Evolutionary conservation across 1,139 yeast genomes (phyloP).

Genomic region (Debaryomyces sp.): DNA sequence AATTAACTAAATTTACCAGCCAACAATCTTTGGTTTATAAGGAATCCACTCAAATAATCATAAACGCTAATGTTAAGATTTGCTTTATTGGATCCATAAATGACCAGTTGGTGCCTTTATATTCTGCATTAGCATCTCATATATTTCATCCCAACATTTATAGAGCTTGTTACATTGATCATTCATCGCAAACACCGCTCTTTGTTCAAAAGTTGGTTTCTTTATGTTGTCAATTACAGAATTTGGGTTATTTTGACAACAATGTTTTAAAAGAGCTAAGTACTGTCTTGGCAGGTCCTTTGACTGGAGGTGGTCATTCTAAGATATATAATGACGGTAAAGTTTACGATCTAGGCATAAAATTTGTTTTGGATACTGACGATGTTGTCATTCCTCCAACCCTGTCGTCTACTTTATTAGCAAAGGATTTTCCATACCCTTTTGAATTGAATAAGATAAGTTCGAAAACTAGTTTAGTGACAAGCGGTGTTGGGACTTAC

Average conservation of each 20-base stretch:
- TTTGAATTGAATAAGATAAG: conserved; percentile 5
- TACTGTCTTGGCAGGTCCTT: conserved; percentile 79
- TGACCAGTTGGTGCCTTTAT: conserved; percentile 90
- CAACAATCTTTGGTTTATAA: conserved; percentile 71
- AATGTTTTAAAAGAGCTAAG: conserved; percentile 83
- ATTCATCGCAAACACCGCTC: conserved; percentile 50
- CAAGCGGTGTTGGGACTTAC: conserved; percentile 26
- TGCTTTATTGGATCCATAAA: conserved; percentile 85
- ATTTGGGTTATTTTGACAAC: conserved; percentile 71
- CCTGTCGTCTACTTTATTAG: conserved; percentile 6
- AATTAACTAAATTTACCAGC: conserved; percentile 77
- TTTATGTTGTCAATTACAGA: conserved; percentile 53
- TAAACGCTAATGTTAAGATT: conserved; percentile 73
- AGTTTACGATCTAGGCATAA: conserved; percentile 80
- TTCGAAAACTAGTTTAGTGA: conserved; percentile 17
- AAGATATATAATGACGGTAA: conserved; percentile 81
- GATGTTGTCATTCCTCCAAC: conserved; percentile 50
- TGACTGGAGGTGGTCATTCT: conserved; percentile 95
- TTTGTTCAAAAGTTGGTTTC: conserved; percentile 51
- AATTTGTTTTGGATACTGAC: conserved; percentile 75
- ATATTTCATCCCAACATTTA: conserved; percentile 86
- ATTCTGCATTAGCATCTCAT: conserved; percentile 83
- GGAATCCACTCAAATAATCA: conserved; percentile 64
- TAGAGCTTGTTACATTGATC: conserved; percentile 87
- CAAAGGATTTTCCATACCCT: conserved; percentile 13